Conservation (phyloP, 2,329 filamentous ascomycete species). For the Knufia fluminis region DNA sequence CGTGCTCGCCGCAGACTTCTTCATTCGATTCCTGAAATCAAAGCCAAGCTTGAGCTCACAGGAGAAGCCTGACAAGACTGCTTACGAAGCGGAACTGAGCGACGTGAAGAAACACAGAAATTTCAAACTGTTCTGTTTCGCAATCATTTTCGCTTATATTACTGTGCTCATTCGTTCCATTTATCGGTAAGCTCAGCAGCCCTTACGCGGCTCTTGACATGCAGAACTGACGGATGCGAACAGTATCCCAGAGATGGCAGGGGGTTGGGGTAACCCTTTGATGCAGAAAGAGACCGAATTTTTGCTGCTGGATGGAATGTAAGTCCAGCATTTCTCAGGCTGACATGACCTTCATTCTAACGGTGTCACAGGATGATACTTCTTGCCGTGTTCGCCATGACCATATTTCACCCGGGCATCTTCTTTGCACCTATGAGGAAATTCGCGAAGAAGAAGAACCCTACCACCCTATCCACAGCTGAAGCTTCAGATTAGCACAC, state of each 20-base stretch:
- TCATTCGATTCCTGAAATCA: conserved; percentile 29
- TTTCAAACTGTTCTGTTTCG: conserved; percentile 16
- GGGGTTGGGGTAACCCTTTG: conserved; percentile 39
- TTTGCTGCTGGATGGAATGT: conserved; percentile 40
- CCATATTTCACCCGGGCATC: conserved; percentile 37
- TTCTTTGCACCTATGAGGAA: conserved; percentile 30
- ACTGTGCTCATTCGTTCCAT: conserved; percentile 36
- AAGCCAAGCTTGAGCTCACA: conserved; percentile 21
- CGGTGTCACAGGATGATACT: conserved; percentile 43
- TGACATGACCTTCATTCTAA: background rate
- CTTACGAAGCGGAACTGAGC: conserved; percentile 3
- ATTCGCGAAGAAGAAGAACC: conserved; percentile 11
- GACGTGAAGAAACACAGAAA: conserved; percentile 14
- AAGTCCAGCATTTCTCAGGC: conserved; percentile 20
- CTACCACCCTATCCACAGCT: background rate
- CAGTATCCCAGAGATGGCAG: conserved; percentile 43
- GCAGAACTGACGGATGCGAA: background rate
- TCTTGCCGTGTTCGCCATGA: conserved; percentile 33
- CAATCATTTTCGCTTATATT: conserved; percentile 28
- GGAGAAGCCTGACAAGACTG: conserved; percentile 25
- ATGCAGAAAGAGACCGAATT: conserved; percentile 42
- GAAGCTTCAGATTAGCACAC: background rate
- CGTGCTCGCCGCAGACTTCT: conserved; percentile 33
- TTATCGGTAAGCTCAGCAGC: conserved; percentile 29
- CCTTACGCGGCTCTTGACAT: background rate